phyloP scores from a whole-genome alignment of 169 alveolate genomes.

The Cyclospora cayetanensis region DNA sequence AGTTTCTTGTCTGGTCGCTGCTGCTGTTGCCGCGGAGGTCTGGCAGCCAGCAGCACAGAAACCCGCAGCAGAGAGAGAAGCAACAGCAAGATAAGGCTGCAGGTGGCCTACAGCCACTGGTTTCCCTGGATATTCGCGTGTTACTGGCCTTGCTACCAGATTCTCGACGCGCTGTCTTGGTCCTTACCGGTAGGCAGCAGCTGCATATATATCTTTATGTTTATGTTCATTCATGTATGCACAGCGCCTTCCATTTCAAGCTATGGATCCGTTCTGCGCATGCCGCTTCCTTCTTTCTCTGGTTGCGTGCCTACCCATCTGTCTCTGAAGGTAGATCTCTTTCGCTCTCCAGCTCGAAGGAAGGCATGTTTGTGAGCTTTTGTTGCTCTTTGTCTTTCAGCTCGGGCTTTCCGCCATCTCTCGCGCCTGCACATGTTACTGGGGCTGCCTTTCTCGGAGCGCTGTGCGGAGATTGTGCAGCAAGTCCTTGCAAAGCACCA shows the following conservation, averaged over 20 bases:
- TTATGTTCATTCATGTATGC: neutral
- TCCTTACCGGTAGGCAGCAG: neutral
- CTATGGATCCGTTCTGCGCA: neutral
- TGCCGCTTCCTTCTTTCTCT: neutral
- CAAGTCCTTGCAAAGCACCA: neutral
- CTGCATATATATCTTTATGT: neutral
- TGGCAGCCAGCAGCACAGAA: neutral
- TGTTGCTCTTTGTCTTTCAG: neutral
- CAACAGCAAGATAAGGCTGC: neutral
- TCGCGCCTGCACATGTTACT: conserved; percentile 2
- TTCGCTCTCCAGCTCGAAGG: too few species aligned
- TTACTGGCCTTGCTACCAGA: conserved; percentile 36
- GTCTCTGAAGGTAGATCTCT: too few species aligned
- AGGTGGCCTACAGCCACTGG: neutral
- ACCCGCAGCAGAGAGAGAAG: neutral
- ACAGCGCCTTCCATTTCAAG: neutral
- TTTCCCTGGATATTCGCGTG: conserved; percentile 14
- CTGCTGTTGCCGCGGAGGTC: neutral
- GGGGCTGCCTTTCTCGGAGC: conserved; percentile 9
- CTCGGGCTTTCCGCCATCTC: conserved; percentile 61
- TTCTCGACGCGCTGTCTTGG: neutral
- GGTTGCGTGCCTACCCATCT: neutral
- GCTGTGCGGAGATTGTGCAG: conserved; percentile 16
- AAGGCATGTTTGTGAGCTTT: too few species aligned
- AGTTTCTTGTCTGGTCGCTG: neutral